phyloP scores from a whole-genome alignment of 1,284 basidiomycete species.

The Ceratobasidium sp. region DNA sequence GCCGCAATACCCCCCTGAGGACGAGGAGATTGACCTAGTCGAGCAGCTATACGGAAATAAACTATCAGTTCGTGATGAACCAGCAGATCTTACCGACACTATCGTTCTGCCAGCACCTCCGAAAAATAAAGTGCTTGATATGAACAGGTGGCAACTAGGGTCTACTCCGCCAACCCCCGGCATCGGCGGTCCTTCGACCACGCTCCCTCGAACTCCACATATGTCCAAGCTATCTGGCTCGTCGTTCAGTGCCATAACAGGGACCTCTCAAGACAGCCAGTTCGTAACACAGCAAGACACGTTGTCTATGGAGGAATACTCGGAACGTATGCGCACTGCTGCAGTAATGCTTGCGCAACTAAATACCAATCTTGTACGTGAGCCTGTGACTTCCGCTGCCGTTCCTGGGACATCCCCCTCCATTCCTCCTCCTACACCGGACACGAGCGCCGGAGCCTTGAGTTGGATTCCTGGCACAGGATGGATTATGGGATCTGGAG shows the following conservation, averaged over 20 bases:
- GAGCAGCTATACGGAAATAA: slow-evolving; percentile 91
- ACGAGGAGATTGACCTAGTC: slow-evolving; percentile 93
- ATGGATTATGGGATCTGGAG: slow-evolving; percentile 64
- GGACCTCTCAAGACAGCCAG: slow-evolving; percentile 25
- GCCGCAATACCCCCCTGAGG: slow-evolving; percentile 54
- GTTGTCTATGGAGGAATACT: slow-evolving; percentile 91
- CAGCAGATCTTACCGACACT: slow-evolving; percentile 82
- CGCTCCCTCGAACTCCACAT: slow-evolving; percentile 47
- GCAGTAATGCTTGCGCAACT: slow-evolving; percentile 99
- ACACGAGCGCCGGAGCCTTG: slow-evolving; percentile 53
- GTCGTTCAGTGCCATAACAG: slow-evolving; percentile 19
- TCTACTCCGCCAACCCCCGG: slow-evolving; percentile 52
- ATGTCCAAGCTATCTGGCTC: slow-evolving; percentile 25
- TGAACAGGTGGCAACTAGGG: slow-evolving; percentile 80
- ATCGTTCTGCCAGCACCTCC: slow-evolving; percentile 83
- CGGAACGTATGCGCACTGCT: slow-evolving; percentile 97
- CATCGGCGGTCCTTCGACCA: slow-evolving; percentile 35
- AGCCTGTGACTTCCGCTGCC: slow-evolving; percentile 54
- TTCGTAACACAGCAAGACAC: slow-evolving; percentile 45
- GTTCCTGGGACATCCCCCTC: slow-evolving; percentile 55
- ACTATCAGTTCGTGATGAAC: slow-evolving; percentile 74
- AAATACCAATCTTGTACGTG: slow-evolving; percentile 81
- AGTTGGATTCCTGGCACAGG: slow-evolving; percentile 77
- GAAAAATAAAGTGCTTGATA: slow-evolving; percentile 90
- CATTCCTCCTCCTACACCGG: slow-evolving; percentile 50